Evolutionary conservation across 208 protist species (phyloP), one percentile per base, ranked within the genome.

Genomic region (Blechomonas ayalai): DNA sequence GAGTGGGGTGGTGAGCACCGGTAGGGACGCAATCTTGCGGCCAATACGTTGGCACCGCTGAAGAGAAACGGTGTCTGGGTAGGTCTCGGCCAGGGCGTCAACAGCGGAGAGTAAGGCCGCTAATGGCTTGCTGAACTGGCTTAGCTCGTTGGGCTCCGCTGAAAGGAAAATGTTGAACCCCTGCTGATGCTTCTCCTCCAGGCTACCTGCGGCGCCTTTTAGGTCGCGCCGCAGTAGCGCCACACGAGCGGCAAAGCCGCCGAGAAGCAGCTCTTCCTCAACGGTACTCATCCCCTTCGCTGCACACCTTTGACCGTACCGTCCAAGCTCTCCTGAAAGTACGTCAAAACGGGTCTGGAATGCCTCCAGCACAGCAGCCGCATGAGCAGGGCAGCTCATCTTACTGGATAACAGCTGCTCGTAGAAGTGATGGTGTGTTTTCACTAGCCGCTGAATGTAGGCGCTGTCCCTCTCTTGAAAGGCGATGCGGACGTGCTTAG

Each of bases 131-230:
- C 74, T 80, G 44, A 92, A 83, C 1, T 53, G 67, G 2, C 45
- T 41, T 20, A 88, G 62, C 68, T 98, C 96, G 33, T 55, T 52
- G 5, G 85, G 67, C 34, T 92, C 86, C 16, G 83, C 61, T 59
- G 97, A 88, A 20, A 52, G 54, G 58, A 96, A 97, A 29, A 97
- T 79, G 47, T 97, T 95, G 60, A 96, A 96, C 44, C 68, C 76
- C 1, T 25, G 45, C 19, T 47, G 56, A 20, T 54, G 36, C 39
- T 69, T 76, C 22, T 76, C 83, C 35, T 75, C 66, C 27, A 87
- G 44, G 6, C 31, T 56, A 10, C 9, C 9, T 10, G 37, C 12
- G 9, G 37, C 37, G n/a, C 31, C 31, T n/a, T 13, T 10, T 34
- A n/a, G 31, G 31, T n/a, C 31, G 26, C n/a, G 66, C 1, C 43